phyloP scores from a whole-genome alignment of 768 basidiomycete species.

The Boletus reticuloceps region DNA sequence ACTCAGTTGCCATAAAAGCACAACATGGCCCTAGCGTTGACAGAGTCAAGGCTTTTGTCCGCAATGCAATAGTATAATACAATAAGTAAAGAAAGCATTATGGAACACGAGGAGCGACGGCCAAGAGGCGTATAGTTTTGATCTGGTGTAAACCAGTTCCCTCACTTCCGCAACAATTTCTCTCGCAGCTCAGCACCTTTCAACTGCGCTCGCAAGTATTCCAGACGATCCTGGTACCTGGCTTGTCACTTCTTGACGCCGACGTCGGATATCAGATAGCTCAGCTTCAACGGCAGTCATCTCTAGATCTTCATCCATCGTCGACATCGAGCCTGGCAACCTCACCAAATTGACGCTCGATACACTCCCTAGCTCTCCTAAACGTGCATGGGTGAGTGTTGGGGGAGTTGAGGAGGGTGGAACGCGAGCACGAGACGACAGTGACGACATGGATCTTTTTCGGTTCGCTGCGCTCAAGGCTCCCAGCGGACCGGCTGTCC shows the following conservation, averaged over 20 bases:
- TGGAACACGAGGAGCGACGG: conserved; percentile 6
- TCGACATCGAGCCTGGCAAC: conserved; percentile 25
- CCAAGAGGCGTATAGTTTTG: conserved; percentile 2
- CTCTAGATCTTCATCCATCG: conserved; percentile 36
- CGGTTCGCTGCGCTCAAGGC: conserved; percentile 38
- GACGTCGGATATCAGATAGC: conserved; percentile 65
- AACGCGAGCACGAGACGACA: conserved; percentile 45
- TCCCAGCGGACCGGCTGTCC: conserved; percentile 32
- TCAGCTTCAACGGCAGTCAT: conserved; percentile 47
- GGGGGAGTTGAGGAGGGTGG: conserved; percentile 36
- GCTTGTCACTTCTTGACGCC: conserved; percentile 67
- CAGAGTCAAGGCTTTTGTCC: neutral
- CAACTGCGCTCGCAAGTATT: conserved; percentile 77
- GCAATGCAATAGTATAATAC: neutral
- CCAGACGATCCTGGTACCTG: conserved; percentile 73
- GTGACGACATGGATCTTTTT: conserved; percentile 61
- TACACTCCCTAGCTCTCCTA: conserved; percentile 37
- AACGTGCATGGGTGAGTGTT: conserved; percentile 27
- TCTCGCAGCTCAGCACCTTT: conserved; percentile 84
- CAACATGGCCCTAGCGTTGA: no score
- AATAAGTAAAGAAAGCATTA: conserved; percentile 11
- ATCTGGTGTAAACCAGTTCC: neutral
- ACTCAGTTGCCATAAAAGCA: conserved; percentile 1
- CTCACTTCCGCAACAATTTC: conserved; percentile 65
- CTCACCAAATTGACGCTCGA: conserved; percentile 53